These are phyloP conservation scores for Xylariaceae sp. DNA, from an alignment of 2,329 filamentous ascomycete genomes.

Conservation along the genomic window DNA sequence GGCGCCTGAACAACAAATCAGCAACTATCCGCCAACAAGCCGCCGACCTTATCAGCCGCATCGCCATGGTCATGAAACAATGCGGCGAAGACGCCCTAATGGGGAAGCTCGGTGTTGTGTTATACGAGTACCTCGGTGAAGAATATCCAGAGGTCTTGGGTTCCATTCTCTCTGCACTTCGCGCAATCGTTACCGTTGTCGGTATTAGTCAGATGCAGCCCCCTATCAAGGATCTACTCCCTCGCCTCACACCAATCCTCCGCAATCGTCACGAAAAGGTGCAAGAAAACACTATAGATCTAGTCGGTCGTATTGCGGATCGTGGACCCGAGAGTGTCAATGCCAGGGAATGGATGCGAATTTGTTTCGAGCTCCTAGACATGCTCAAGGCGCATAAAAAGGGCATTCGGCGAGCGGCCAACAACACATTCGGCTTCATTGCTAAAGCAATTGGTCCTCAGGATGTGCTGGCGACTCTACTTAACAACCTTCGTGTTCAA, in stretches of 20 bases:
- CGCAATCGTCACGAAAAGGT: constrained; percentile 99
- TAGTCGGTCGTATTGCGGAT: constrained; percentile 97
- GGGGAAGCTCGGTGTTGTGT: constrained; percentile 90
- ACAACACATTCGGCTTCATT: constrained; percentile 99
- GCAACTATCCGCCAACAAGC: constrained; percentile 96
- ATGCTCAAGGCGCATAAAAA: constrained; percentile 99
- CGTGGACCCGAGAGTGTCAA: constrained; percentile 96
- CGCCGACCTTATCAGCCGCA: constrained; percentile 93
- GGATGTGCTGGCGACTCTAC: constrained; percentile 91
- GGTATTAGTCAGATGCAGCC: constrained; percentile 99
- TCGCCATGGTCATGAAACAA: constrained; percentile 99
- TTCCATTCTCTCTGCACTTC: constrained; percentile 91
- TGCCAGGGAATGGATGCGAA: constrained; percentile 98
- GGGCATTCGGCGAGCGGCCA: constrained; percentile 95
- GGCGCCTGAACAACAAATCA: constrained; percentile 97
- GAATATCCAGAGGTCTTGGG: constrained; percentile 98
- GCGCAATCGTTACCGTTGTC: constrained; percentile 96
- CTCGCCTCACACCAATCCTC: constrained; percentile 94
- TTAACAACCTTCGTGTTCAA: constrained; percentile 96
- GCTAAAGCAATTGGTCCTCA: constrained; percentile 98
- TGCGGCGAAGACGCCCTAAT: constrained; percentile 95
- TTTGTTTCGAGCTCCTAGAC: constrained; percentile 97
- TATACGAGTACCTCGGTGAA: constrained; percentile 98
- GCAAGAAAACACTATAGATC: constrained; percentile 97
- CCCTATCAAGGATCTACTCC: constrained; percentile 93